phyloP scores from a whole-genome alignment of 768 basidiomycete species.

The Candolleomyces eurysporus region DNA sequence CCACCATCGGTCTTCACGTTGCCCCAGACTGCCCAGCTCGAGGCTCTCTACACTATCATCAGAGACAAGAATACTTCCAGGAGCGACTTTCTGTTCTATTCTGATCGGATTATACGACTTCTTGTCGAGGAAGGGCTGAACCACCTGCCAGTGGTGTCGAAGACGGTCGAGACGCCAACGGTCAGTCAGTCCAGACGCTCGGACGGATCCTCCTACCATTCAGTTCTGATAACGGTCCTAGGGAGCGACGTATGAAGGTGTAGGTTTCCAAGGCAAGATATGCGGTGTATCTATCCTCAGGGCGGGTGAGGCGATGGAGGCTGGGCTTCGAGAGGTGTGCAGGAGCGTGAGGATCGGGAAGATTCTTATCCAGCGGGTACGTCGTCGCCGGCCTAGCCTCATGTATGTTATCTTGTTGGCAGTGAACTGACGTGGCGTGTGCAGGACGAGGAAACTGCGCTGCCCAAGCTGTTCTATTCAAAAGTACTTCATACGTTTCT shows the following conservation, averaged over 20 bases:
- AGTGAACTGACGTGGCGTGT: not conserved
- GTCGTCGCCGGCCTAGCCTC: constrained; percentile 13
- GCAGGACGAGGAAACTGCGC: constrained; percentile 92
- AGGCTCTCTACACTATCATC: constrained; percentile 94
- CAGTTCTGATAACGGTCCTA: constrained; percentile 19
- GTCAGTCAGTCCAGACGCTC: constrained; percentile 37
- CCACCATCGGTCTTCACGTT: constrained; percentile 88
- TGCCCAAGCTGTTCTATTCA: constrained; percentile 90
- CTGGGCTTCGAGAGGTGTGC: constrained; percentile 93
- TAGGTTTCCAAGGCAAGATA: constrained; percentile 94
- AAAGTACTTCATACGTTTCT: constrained; percentile 46
- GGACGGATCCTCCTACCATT: not conserved
- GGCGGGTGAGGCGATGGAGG: constrained; percentile 98
- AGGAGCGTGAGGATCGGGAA: constrained; percentile 94
- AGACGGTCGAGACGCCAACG: constrained; percentile 80
- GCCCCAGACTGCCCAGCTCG: constrained; percentile 88
- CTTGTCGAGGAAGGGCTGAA: constrained; percentile 88
- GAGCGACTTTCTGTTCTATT: constrained; percentile 96
- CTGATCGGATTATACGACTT: constrained; percentile 84
- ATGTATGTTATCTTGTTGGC: not conserved
- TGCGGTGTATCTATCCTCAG: constrained; percentile 94
- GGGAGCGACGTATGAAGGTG: constrained; percentile 85
- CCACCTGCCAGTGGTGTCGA: constrained; percentile 70
- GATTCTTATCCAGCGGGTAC: constrained; percentile 93
- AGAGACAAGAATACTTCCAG: constrained; percentile 82